Evolutionary conservation across 345 rosid species (phyloP), one percentile per base, ranked within the genome.

Genomic region (Citrus medica): DNA sequence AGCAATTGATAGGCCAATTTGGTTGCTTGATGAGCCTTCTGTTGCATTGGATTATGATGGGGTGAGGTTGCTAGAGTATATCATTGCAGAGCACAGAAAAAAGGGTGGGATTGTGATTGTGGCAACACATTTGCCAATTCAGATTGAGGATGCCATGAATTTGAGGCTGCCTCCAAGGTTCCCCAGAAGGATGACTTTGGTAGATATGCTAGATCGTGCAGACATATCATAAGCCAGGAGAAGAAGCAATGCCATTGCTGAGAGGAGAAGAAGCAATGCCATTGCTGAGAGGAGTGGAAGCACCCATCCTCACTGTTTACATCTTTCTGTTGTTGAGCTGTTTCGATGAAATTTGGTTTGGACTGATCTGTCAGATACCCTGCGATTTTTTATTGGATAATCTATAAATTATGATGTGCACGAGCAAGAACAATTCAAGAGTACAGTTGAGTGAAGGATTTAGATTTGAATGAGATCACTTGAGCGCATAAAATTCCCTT

Each of bases 31-130:
- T 5, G 94, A 95, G 78, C 98, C 96, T 21, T 93, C 97, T 0
- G 94, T 93, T 78, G 97, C 98, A 4, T 82, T 95, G 74, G 98
- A 95, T 77, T 88, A 86, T 35, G 94, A 95, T 9, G 98, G 99
- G 69, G 90, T 87, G 83, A 90, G 85, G 81, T 67, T 95, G 83
- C 92, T 92, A 0, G 96, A 95, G 83, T 88, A 78, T 75, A 87
- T 93, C 1, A 92, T 93, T 0, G 89, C 90, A 0, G 93, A 89
- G 80, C 96, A 93, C 75, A 85, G 98, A 56, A 93, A 91, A 73
- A 91, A 81, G 73, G 94, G 94, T 22, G 94, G 98, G 55, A 92
- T 93, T 68, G 97, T 92, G 69, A 87, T 95, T 14, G 93, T 92
- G 16, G 97, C 98, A 0, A 95, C 97, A 1, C 99, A 95, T 84